Base-by-base conservation (phyloP, 2,329 filamentous ascomycete species). In the Ascochyta pisi region DNA sequence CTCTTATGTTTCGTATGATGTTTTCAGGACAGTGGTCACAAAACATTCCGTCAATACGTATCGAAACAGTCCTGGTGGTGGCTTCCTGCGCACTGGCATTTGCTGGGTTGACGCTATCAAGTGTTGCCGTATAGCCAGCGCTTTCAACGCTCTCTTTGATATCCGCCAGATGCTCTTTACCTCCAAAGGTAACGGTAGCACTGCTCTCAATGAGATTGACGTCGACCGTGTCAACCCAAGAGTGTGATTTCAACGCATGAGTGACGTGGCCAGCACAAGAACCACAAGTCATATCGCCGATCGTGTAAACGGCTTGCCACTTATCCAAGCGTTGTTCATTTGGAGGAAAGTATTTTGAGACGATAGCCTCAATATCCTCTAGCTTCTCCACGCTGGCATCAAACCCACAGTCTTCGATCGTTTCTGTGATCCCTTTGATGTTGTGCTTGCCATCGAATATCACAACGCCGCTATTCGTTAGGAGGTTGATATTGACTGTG, bases 201-300 rank as follows among this genome's bases (percentile, higher is more conserved):
- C 78, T 81, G 65, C 83, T 79, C 1, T 80, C 78, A 26, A 86
- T 66, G 5, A 84, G 74, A 57, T 82, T 83, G 29, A 86, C 77
- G 31, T 81, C 78, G 31, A 80, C 79, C 39, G 76, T 70, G 12
- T 73, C 73, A 6, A 85, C 75, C 67, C 79, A 84, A 2, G 74
- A 55, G 8, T 80, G 64, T 35, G 78, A 70, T 50, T 81, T 67
- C 6, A 86, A 59, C 1, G 79, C 80, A 44, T 76, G 71, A 0
- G 77, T 81, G 44, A 86, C 76, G 24, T 78, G 75, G 12, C 77
- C 78, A 3, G 83, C 79, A 61, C 84, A 86, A 5, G 83, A 79
- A 48, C 82, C 81, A 65, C 83, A 86, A 3, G 83, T 86, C 82
- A 86, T 85, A 13, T 84, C 84, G 15, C 77, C 77, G 41, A 86